These are phyloP conservation scores for Sporothrix luriei DNA, from an alignment of 2,329 filamentous ascomycete species.

Conservation along the genomic window DNA sequence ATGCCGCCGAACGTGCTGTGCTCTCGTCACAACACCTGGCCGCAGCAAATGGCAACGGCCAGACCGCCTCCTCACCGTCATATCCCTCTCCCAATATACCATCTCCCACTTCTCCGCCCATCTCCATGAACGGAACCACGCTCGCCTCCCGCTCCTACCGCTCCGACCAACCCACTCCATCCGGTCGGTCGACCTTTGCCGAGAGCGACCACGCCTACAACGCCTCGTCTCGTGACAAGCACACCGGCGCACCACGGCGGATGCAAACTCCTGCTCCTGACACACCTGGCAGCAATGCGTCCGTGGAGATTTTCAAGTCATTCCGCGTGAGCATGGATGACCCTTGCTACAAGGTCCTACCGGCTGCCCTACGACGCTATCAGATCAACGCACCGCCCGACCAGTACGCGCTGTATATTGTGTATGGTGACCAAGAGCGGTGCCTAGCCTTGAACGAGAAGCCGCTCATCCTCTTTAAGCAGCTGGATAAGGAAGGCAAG, in stretches of 20 bases:
- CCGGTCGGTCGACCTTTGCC: constrained; percentile 58
- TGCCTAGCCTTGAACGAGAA: constrained; percentile 91
- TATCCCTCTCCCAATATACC: constrained; percentile 68
- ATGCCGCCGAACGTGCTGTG: constrained; percentile 67
- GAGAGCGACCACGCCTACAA: constrained; percentile 52
- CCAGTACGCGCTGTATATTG: constrained; percentile 96
- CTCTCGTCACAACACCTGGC: constrained; percentile 69
- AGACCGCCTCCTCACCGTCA: constrained; percentile 53
- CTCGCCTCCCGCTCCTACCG: constrained; percentile 65
- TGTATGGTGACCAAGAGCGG: constrained; percentile 96
- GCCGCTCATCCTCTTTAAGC: constrained; percentile 93
- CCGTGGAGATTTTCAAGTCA: constrained; percentile 97
- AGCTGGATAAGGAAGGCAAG: constrained; percentile 92
- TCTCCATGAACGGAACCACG: constrained; percentile 52
- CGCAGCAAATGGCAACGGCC: constrained; percentile 67
- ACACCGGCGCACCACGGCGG: constrained; percentile 54
- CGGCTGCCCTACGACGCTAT: constrained; percentile 94
- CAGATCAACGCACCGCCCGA: constrained; percentile 98
- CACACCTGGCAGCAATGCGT: constrained; percentile 60
- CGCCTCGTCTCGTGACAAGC: constrained; percentile 44
- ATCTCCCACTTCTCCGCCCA: constrained; percentile 69
- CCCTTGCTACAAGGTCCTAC: constrained; percentile 94
- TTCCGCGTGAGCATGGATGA: constrained; percentile 98
- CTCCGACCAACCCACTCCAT: constrained; percentile 58
- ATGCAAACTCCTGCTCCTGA: constrained; percentile 65